Evolutionary conservation across 1,284 basidiomycete species (phyloP).

Genomic region (Ustilago loliicola): DNA sequence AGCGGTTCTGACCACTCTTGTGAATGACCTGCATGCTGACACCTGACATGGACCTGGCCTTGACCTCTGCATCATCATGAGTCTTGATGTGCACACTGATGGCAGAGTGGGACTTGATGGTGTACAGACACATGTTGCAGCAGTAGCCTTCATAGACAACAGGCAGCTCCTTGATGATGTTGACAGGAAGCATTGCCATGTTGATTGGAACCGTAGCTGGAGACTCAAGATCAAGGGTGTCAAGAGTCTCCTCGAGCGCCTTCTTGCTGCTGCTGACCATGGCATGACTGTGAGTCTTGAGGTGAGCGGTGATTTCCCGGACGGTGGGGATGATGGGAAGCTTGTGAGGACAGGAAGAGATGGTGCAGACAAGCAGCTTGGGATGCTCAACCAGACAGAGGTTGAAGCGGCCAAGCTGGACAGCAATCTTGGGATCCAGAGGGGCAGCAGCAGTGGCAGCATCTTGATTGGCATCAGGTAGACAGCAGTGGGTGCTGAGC

Average conservation of each 20-base stretch:
- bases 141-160: conserved; percentile 8
- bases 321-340: background rate
- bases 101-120: background rate
- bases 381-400: conserved; percentile 6
- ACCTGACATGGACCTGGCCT: background rate
- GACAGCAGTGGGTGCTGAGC: background rate
- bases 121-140: background rate
- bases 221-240: background rate
- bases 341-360: background rate
- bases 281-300: conserved; percentile 3
- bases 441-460: background rate
- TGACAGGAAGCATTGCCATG: conserved; percentile 4
- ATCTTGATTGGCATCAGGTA: conserved; percentile 4
- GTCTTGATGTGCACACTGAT: background rate
- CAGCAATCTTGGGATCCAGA: background rate
- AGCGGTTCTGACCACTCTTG: conserved; percentile 1
- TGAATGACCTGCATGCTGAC: conserved; percentile 1
- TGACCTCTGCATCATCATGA: background rate
- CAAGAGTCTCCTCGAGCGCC: background rate
- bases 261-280: conserved; percentile 1
- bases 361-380: background rate
- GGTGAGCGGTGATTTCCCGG: background rate
- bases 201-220: background rate
- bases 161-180: conserved; percentile 9
- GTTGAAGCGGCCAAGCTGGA: conserved; percentile 6